Conservation (phyloP, 176 grass and related monocot species). For the Triticum timopheevii region DNA sequence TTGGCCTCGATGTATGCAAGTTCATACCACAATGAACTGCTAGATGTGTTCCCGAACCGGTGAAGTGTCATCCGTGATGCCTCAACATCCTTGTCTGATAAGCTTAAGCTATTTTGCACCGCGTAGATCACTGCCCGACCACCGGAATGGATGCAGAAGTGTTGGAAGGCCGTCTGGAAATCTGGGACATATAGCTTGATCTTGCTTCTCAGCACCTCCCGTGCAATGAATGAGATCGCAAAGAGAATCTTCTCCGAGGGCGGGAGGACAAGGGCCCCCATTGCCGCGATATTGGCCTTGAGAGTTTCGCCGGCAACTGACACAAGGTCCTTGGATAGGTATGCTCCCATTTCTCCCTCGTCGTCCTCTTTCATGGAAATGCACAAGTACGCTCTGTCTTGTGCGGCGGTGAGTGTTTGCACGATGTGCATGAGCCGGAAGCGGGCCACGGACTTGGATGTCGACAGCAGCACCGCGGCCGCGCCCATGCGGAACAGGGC, state of each 20-base stretch:
- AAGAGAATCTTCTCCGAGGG: constrained; percentile 17
- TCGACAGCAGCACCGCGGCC: constrained; percentile 1
- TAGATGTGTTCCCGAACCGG: constrained; percentile 44
- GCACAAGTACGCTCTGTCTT: constrained; percentile 21
- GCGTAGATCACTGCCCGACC: constrained; percentile 67
- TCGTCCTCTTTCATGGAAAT: constrained; percentile 25
- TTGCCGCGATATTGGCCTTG: not conserved
- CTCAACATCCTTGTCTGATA: constrained; percentile 20
- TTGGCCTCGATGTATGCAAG: constrained; percentile 37
- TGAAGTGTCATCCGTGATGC: constrained; percentile 29
- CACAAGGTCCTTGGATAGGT: constrained; percentile 30
- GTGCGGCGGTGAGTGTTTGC: constrained; percentile 28
- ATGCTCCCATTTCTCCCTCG: not conserved
- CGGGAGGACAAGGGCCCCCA: constrained; percentile 16
- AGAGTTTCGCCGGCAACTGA: not conserved
- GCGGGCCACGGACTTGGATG: not conserved
- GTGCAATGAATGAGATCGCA: not conserved
- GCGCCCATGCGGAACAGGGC: constrained; percentile 39
- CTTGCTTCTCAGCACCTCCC: not conserved
- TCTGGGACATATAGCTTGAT: constrained; percentile 38
- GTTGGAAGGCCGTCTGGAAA: constrained; percentile 61
- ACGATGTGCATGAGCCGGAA: constrained; percentile 33
- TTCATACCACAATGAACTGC: constrained; percentile 50
- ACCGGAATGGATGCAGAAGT: constrained; percentile 81
- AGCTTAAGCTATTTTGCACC: not conserved